Base-by-base conservation (phyloP, 768 basidiomycete species). In the Crepidotus variabilis region DNA sequence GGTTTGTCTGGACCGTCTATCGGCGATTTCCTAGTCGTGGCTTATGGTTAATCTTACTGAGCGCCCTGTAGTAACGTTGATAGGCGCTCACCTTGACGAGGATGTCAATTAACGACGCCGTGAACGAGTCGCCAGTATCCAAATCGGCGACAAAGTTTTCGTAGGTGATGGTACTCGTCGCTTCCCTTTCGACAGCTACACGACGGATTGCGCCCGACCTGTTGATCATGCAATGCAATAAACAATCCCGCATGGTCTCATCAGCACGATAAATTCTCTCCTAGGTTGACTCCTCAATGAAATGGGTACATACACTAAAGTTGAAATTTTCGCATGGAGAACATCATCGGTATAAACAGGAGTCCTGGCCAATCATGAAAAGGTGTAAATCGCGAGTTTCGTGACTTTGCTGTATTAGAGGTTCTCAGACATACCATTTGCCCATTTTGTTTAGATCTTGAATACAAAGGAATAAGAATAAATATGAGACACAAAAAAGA, bases 71-170 rank as follows among this genome's bases (percentile, higher is more conserved):
- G 9, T 16, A 36, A 43, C 39, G 14, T 49, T 48, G 46, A 34
- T 10, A 47, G 22, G 22, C 23, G 66, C 82, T 68, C 64, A 92
- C 90, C 73, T 87, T 88, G 65, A 92, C 90, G 47, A 92, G 76
- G 49, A 88, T 80, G 57, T 92, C 90, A 56, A 91, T 72, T 50
- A 92, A 67, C 0, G 86, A 80, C 4, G 89, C 81, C 0, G 90
- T 91, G 69, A 92, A 92, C 0, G 88, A 85, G 67, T 92, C 90
- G 14, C 89, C 90, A 21, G 79, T 79, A 65, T 92, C 89, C 50
- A 92, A 73, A 24, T 90, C 87, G 61, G 86, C 81, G 18, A 91
- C 86, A 60, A 92, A 91, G 24, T 79, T 70, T 68, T 91, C 86
- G 65, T 88, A 92, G 53, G 76, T 84, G 59, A 92, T 90, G 3